phyloP scores from a whole-genome alignment of 2,329 filamentous ascomycete species.

The Fusarium sp. region DNA sequence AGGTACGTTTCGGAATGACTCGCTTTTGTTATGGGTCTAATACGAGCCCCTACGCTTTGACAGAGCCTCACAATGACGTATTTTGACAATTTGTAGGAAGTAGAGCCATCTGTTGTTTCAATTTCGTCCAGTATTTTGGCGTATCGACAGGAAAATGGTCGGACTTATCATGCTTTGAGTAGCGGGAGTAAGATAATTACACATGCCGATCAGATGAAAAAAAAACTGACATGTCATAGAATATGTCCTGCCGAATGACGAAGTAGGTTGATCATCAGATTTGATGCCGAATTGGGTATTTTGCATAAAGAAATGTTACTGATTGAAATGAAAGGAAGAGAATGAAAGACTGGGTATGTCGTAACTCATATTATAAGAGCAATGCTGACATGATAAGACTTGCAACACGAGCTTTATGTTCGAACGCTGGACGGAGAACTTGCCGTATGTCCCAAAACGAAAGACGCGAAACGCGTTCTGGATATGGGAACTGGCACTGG shows the following conservation, averaged over 20 bases:
- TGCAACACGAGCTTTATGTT: background rate
- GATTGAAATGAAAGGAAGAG: background rate
- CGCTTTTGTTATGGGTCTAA: background rate
- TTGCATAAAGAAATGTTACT: background rate
- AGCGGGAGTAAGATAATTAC: background rate
- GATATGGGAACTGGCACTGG: background rate
- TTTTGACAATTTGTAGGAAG: background rate
- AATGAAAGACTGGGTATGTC: background rate
- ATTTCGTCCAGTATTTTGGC: background rate
- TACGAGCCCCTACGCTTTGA: background rate
- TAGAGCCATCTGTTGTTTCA: background rate
- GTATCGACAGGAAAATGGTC: background rate
- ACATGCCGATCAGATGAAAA: fast-evolving
- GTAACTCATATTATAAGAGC: fast-evolving
- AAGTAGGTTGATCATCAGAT: background rate
- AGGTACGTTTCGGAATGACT: background rate
- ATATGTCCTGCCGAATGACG: background rate
- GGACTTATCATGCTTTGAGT: background rate
- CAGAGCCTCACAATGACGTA: background rate
- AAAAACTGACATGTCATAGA: background rate
- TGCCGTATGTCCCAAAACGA: background rate
- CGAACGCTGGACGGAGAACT: background rate
- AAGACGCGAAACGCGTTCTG: background rate
- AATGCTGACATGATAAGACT: background rate
- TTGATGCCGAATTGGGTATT: fast-evolving